A percentile compares a stretch with the other conserved stretches of the same genome.
Conservation (phyloP, 345 rosid genomes). For the Pseudoturritis turrita region DNA sequence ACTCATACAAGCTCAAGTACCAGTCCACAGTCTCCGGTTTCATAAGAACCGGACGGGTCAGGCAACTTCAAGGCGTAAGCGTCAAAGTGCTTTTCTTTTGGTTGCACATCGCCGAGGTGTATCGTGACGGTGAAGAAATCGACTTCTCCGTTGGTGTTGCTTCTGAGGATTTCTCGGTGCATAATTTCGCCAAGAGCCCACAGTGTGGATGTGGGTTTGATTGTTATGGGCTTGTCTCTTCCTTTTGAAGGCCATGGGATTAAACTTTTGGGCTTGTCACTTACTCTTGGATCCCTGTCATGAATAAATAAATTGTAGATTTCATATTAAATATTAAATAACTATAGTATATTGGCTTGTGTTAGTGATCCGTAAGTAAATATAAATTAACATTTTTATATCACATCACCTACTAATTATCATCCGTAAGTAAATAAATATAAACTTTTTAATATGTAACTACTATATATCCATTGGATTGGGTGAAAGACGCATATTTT, state of each 20-base stretch:
- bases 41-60: slow-evolving; percentile 37
- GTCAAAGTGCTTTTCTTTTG: slow-evolving; percentile 56
- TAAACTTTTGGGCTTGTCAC: background rate
- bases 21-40: slow-evolving; percentile 43
- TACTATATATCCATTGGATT: too few species aligned
- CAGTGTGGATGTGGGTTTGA: slow-evolving; percentile 79
- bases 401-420: too few species aligned
- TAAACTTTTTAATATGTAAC: too few species aligned
- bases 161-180: slow-evolving; percentile 40
- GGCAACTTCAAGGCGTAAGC: slow-evolving; percentile 43
- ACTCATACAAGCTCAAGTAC: slow-evolving; percentile 48
- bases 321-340: too few species aligned
- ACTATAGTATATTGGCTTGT: too few species aligned
- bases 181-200: slow-evolving; percentile 53
- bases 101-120: slow-evolving; percentile 47
- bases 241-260: background rate
- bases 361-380: too few species aligned
- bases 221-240: slow-evolving; percentile 26
- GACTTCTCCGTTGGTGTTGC: slow-evolving; percentile 49
- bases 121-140: slow-evolving; percentile 37
- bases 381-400: too few species aligned
- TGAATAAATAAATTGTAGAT: background rate
- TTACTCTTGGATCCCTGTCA: background rate
- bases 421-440: too few species aligned
- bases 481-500: too few species aligned